phyloP scores from a whole-genome alignment of 352 stramenopile genomes.

The Paralagenidium karlingii region DNA sequence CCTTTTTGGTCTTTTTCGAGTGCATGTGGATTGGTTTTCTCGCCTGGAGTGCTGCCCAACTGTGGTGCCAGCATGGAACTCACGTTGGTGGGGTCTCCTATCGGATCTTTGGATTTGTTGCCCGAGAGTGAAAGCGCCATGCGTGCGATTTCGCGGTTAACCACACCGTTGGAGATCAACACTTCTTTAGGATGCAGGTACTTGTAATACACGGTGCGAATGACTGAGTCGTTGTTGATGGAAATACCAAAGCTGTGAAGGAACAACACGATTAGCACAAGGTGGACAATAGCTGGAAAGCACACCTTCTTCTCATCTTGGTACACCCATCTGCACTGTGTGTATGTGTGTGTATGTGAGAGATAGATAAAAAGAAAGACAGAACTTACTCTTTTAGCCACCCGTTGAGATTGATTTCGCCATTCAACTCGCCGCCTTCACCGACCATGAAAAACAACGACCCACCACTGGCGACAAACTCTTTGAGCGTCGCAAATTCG shows the following conservation, averaged over 20 bases:
- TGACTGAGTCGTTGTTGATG: slow-evolving; percentile 80
- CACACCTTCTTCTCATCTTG: too few species aligned
- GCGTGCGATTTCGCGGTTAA: slow-evolving; percentile 87
- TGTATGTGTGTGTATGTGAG: slow-evolving; percentile 29
- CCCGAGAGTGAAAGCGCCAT: slow-evolving; percentile 44
- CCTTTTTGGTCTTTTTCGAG: slow-evolving; percentile 78
- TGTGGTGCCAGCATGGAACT: too few species aligned
- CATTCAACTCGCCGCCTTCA: slow-evolving; percentile 84
- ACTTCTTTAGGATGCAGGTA: slow-evolving; percentile 96
- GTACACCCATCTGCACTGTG: background rate
- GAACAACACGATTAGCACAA: background rate
- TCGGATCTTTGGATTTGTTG: too few species aligned
- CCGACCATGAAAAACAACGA: slow-evolving; percentile 85
- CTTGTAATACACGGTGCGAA: slow-evolving; percentile 93
- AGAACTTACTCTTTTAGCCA: slow-evolving; percentile 83
- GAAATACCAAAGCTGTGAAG: slow-evolving; percentile 67
- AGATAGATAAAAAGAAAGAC: background rate
- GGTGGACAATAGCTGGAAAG: background rate
- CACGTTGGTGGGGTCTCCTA: too few species aligned
- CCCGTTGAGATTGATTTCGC: slow-evolving; percentile 92
- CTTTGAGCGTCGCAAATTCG: slow-evolving; percentile 79
- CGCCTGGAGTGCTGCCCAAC: too few species aligned
- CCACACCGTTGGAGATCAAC: slow-evolving; percentile 88
- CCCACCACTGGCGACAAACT: slow-evolving; percentile 82
- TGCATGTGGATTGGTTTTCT: slow-evolving; percentile 17